phyloP scores from a whole-genome alignment of 345 rosid genomes.

The Camelina sativa region DNA sequence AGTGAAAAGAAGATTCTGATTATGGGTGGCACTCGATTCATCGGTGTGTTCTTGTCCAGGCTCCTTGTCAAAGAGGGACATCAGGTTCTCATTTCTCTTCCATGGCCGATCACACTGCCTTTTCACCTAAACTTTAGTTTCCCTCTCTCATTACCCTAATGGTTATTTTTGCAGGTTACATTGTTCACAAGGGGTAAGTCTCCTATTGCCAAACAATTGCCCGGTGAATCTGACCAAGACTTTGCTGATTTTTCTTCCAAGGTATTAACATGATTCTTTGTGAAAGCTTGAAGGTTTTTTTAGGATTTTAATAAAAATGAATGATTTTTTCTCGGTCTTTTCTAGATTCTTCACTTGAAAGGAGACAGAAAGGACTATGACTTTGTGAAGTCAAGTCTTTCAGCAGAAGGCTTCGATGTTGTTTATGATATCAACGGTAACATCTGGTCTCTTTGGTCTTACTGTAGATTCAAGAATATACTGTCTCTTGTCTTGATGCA shows the following conservation, averaged over 20 bases:
- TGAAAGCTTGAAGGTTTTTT: neutral
- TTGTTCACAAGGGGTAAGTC: constrained; percentile 95
- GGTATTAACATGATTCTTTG: constrained; percentile 49
- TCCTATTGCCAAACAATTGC: constrained; percentile 81
- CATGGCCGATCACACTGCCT: neutral
- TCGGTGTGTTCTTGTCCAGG: constrained; percentile 86
- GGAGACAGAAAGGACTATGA: constrained; percentile 95
- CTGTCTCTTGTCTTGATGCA: neutral
- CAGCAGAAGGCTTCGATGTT: constrained; percentile 92
- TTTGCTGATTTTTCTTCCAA: constrained; percentile 85
- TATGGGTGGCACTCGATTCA: constrained; percentile 97
- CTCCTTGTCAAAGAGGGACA: constrained; percentile 94
- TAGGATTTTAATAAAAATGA: too few species aligned
- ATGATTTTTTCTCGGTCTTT: constrained; percentile 29
- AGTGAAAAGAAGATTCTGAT: constrained; percentile 83
- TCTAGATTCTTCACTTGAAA: constrained; percentile 88
- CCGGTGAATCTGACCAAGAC: constrained; percentile 89
- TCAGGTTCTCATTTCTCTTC: constrained; percentile 57
- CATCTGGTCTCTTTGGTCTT: constrained; percentile 9
- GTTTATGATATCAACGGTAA: constrained; percentile 95
- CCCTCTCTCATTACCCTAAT: neutral
- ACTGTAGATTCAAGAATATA: neutral
- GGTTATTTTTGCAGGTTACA: constrained; percentile 68
- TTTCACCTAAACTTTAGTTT: neutral
- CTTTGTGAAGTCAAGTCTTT: constrained; percentile 93